Evolutionary conservation across 1,284 basidiomycete species (phyloP), one percentile per base, ranked within the genome.

Genomic region (Bjerkandera adusta): DNA sequence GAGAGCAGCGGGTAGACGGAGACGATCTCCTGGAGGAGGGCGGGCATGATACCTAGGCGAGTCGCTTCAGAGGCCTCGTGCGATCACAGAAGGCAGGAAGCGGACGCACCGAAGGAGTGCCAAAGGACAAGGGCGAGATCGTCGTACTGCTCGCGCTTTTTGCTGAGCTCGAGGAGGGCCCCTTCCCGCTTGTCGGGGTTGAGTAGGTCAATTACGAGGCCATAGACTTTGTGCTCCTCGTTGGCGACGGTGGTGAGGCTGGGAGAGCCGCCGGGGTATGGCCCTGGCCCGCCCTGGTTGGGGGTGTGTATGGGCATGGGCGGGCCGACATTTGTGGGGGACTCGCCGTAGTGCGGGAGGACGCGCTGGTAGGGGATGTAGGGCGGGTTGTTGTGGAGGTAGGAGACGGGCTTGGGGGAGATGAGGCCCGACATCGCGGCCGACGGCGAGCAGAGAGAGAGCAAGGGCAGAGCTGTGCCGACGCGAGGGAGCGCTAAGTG

Each of bases 121-220:
- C 97, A 99, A 4, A 99, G 77, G 11, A 99, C 92, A 25, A 99
- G 78, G 0, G 97, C 97, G 21, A 99, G 81, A 68, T 99, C 96
- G 64, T 99, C 97, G 67, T 97, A 99, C 71, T 98, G 94, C 70
- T 99, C 97, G 55, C 97, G 77, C 73, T 98, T 98, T 79, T 99
- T 99, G 73, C 93, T 97, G 57, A 99, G 75, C 72, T 99, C 97
- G 41, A 99, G 76, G 45, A 97, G 70, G 1, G 95, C 94, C 5
- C 76, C 77, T 64, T 97, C 94, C 51, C 94, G 77, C n/a, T 85
- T 83, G 43, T 74, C 74, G 1, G 86, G 84, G 60, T 89, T 85
- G 75, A 91, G 79, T 24, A 93, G 71, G 51, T 93, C 89, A 54
- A 92, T 81, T 49, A 93, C 91, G 34, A 93, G 75, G 5, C 71